Evolutionary conservation across 495 filamentous ascomycete genomes (phyloP).

Genomic region (Melanomma pulvis-pyrius): DNA sequence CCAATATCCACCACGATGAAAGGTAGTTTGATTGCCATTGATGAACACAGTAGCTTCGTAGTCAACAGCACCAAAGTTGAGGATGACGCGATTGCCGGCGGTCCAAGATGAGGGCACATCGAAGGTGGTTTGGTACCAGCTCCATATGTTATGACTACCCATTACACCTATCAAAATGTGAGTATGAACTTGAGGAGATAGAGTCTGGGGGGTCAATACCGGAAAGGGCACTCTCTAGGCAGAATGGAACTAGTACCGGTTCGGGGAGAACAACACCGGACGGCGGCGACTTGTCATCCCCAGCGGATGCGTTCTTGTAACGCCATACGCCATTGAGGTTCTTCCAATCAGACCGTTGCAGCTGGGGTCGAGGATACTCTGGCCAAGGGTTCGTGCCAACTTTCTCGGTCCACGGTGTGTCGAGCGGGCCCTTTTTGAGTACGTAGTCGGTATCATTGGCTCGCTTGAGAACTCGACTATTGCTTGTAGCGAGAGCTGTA

Average conservation of each 20-base stretch:
- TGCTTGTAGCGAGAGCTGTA: constrained; percentile 3
- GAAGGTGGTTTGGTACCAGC: constrained; percentile 65
- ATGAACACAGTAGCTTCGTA: constrained; percentile 67
- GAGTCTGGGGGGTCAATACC: constrained; percentile 41
- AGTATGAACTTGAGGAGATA: neutral
- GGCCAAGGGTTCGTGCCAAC: constrained; percentile 68
- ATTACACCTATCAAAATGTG: constrained; percentile 52
- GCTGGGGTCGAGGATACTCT: constrained; percentile 66
- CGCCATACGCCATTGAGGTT: constrained; percentile 69
- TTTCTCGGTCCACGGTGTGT: constrained; percentile 64
- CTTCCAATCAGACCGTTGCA: constrained; percentile 61
- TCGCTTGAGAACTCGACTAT: constrained; percentile 8
- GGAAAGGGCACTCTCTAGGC: constrained; percentile 61
- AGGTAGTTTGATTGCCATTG: constrained; percentile 58
- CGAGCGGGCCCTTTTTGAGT: constrained; percentile 51
- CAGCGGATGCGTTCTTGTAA: constrained; percentile 53
- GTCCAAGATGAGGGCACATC: constrained; percentile 54
- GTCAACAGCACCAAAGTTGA: constrained; percentile 73
- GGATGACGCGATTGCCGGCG: constrained; percentile 49
- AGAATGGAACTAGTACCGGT: constrained; percentile 65
- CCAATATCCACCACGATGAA: constrained; percentile 65
- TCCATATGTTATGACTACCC: constrained; percentile 52
- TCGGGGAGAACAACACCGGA: constrained; percentile 47
- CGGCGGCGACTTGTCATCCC: constrained; percentile 50
- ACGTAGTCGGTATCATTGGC: constrained; percentile 34